These are phyloP conservation scores for Lenwebbia sp. DNA, from an alignment of 345 rosid genomes.

Conservation along the genomic window DNA sequence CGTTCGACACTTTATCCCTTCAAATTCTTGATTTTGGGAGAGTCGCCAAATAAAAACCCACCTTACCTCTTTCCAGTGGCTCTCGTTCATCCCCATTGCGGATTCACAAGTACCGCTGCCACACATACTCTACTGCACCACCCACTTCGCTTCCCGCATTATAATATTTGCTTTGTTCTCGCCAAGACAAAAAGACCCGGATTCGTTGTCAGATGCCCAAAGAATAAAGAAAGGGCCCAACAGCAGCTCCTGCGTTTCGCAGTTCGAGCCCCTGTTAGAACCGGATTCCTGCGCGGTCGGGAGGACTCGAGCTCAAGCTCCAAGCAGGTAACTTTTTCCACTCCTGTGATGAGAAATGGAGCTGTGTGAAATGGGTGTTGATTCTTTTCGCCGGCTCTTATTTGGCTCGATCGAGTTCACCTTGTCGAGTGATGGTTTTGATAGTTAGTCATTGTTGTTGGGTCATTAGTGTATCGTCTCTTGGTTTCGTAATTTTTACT, in stretches of 20 bases:
- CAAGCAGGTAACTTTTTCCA: background rate
- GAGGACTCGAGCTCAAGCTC: background rate
- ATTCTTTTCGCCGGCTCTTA: background rate
- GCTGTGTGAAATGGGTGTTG: background rate
- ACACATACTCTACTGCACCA: background rate
- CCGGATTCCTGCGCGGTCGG: background rate
- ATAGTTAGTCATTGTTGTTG: background rate
- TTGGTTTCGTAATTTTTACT: background rate
- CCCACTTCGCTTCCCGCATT: background rate
- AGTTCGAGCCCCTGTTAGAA: background rate
- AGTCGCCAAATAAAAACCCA: background rate
- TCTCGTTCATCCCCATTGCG: background rate
- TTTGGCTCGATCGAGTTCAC: background rate
- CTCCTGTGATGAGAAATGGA: background rate
- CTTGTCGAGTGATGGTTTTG: background rate
- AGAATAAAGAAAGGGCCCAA: background rate
- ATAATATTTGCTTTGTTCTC: background rate
- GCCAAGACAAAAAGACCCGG: background rate
- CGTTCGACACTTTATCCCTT: slow-evolving; percentile 23
- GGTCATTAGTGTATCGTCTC: background rate
- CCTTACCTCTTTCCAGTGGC: background rate
- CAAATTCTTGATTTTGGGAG: background rate
- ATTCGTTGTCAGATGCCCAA: background rate
- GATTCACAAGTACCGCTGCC: background rate
- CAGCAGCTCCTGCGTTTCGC: background rate